phyloP scores from a whole-genome alignment of 2,329 filamentous ascomycete species.

The Lachnellula cervina region DNA sequence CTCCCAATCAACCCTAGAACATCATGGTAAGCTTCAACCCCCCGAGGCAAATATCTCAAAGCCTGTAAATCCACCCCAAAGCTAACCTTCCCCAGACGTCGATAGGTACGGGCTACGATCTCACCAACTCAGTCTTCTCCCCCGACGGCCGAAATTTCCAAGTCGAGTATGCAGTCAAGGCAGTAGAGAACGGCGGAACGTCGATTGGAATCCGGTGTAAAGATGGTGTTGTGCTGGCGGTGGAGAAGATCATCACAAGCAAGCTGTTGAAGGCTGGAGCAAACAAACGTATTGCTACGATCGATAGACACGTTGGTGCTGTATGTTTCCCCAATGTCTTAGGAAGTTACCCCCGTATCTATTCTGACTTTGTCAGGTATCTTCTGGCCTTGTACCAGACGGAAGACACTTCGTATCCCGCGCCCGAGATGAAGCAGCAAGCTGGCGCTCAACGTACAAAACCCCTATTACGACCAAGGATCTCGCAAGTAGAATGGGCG shows the following conservation, averaged over 20 bases:
- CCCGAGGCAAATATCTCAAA: background rate
- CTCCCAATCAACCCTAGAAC: conserved; percentile 8
- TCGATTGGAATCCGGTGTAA: conserved; percentile 95
- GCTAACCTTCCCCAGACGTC: conserved; percentile 65
- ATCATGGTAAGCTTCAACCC: conserved; percentile 31
- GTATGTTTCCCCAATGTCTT: conserved; percentile 49
- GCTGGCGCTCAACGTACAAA: conserved; percentile 93
- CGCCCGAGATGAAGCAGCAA: conserved; percentile 86
- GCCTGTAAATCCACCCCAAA: background rate
- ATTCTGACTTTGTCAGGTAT: conserved; percentile 59
- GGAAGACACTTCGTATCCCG: conserved; percentile 92
- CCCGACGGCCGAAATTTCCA: conserved; percentile 99
- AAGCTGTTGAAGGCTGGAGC: conserved; percentile 92
- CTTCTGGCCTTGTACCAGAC: conserved; percentile 89
- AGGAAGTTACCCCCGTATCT: background rate
- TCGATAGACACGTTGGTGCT: conserved; percentile 89
- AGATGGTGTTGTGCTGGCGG: conserved; percentile 90
- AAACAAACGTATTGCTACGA: conserved; percentile 94
- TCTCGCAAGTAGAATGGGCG: conserved; percentile 87
- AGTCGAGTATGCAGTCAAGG: conserved; percentile 98
- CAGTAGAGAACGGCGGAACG: conserved; percentile 95
- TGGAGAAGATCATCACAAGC: conserved; percentile 93
- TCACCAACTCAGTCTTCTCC: conserved; percentile 99
- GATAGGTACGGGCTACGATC: conserved; percentile 99
- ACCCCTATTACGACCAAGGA: conserved; percentile 84